Evolutionary conservation across 1,284 basidiomycete genomes (phyloP).

Genomic region (Ganoderma lucidum): DNA sequence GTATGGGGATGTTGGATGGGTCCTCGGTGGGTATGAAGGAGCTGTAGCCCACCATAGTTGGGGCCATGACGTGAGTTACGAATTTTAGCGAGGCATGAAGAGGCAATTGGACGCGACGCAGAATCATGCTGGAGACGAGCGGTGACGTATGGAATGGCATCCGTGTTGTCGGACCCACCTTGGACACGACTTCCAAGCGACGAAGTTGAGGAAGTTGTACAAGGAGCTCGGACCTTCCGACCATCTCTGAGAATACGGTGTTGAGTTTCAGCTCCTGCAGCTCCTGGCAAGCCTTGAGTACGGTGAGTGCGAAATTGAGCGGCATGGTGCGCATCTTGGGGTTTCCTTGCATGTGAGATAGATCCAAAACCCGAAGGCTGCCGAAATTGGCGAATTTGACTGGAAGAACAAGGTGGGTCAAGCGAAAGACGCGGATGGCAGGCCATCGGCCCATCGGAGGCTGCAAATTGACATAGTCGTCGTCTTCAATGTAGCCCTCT

Average conservation of each 20-base stretch:
- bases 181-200: neutral
- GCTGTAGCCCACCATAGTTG: neutral
- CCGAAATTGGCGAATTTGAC: neutral
- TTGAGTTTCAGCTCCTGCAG: conserved; percentile 2
- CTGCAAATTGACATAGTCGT: neutral
- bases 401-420: neutral
- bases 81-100: neutral
- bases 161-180: neutral
- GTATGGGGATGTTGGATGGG: neutral
- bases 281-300: neutral
- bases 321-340: neutral
- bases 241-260: neutral
- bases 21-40: neutral
- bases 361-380: neutral
- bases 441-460: neutral
- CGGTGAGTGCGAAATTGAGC: neutral
- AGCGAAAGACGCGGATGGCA: neutral
- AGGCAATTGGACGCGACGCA: neutral
- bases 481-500: neutral
- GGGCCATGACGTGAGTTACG: neutral
- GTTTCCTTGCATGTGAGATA: neutral
- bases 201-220: neutral
- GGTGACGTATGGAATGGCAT: neutral
- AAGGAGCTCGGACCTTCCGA: neutral
- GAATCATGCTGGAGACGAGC: neutral